Base-by-base conservation (phyloP, 768 basidiomycete species). In the Butyriboletus loyo region DNA sequence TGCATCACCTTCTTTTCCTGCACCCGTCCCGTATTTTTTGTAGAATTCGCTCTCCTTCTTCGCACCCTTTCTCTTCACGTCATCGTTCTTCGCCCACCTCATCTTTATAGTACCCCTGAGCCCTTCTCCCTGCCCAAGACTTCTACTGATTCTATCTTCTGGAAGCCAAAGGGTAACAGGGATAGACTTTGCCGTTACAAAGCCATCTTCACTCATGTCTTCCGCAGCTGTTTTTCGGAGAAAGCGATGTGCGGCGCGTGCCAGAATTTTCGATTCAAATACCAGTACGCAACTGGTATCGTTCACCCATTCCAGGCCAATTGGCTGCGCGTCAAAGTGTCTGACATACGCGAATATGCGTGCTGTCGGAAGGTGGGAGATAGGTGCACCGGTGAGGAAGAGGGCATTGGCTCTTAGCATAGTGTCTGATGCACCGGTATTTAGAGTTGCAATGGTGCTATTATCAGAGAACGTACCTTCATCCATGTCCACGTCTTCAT, bases 231-330 rank as follows among this genome's bases (percentile, higher is more conserved):
- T 70, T 65, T 84, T 85, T 58, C 77, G 77, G 17, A 90, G 75
- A 21, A 62, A 63, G 11, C 72, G 68, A 57, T 78, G 76, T 2
- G 81, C 85, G 1, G 70, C 59, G 24, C 78, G 76, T 13, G 89
- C 89, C 13, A 75, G 67, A 34, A 71, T 54, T 46, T 76, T 81
- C 35, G 80, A 77, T 28, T 77, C 70, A 64, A 90, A 93, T 38
- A 93, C 86, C 46, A 92, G 73, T 4, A 93, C 78, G 59, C 89
- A 92, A 24, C 87, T 90, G 22, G 74, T 85, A 70, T 93, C 91
- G 66, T 91, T 84, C 19, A 93, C 78, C 91, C 91, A 93, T 72
- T 93, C 91, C 8, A 93, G 72, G 8, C 79, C 90, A 56, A 89
- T 77, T 0, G 90, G 90, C 19, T 79, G 75, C 1, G 83, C 77